These are phyloP conservation scores for Tetrapyrgos nigripes DNA, from an alignment of 1,284 basidiomycete genomes.

Conservation along the genomic window DNA sequence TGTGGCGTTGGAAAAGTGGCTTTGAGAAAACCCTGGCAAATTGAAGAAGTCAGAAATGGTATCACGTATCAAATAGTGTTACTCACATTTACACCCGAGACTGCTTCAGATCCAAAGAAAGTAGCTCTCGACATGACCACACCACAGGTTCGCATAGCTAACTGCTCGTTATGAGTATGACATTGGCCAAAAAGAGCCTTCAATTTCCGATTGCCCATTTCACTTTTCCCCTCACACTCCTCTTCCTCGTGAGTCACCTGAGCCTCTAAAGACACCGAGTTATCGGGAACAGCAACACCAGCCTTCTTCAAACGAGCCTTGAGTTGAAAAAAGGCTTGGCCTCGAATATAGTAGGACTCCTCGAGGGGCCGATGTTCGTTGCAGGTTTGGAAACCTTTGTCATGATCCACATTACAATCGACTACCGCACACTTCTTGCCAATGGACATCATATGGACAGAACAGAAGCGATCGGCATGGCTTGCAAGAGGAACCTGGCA, in stretches of 20 bases:
- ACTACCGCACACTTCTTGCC: no score
- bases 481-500: no score
- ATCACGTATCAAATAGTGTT: no score
- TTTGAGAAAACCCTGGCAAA: constrained; percentile 1
- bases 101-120: constrained; percentile 24
- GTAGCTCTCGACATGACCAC: constrained; percentile 26
- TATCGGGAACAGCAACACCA: no score
- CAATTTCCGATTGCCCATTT: constrained; percentile 1
- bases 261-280: not conserved
- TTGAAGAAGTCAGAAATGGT: not conserved
- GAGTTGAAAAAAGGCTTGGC: no score
- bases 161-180: constrained; percentile 31
- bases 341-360: no score
- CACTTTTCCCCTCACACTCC: constrained; percentile 1
- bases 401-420: no score
- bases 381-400: not conserved
- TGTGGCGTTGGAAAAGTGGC: constrained; percentile 2
- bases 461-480: no score
- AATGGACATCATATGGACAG: no score
- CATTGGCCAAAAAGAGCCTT: constrained; percentile 26
- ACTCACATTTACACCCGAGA: constrained; percentile 14
- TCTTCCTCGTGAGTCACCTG: no score
- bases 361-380: no score
- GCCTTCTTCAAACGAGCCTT: no score
- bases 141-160: constrained; percentile 27